These are phyloP conservation scores for Phylloporus arenicola DNA, from an alignment of 768 basidiomycete genomes.

Conservation along the genomic window DNA sequence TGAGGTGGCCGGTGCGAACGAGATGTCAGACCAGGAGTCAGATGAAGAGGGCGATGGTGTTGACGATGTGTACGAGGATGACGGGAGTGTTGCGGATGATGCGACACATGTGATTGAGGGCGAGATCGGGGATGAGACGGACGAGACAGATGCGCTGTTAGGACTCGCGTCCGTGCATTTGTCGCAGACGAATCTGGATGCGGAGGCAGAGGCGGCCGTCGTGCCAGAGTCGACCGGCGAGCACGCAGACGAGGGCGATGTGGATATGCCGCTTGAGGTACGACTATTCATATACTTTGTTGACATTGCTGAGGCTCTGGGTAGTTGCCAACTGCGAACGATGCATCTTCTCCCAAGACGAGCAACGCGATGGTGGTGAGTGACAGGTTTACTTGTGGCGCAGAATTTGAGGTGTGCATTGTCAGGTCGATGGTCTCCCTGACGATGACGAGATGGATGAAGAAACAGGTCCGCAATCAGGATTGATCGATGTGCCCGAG, in stretches of 20 bases:
- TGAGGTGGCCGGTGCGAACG: not conserved
- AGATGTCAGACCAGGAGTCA: not conserved
- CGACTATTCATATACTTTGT: not conserved
- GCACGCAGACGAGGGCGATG: not conserved
- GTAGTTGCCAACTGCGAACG: not conserved
- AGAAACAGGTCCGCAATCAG: not conserved
- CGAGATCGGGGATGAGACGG: not conserved
- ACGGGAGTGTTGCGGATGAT: not conserved
- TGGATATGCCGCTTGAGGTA: constrained; percentile 11
- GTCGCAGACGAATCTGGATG: not conserved
- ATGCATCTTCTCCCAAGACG: not conserved
- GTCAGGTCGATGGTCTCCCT: not conserved
- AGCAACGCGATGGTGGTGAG: constrained; percentile 5
- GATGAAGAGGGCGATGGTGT: not conserved
- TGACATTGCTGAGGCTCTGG: constrained; percentile 1
- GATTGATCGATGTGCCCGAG: not conserved
- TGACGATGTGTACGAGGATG: not conserved
- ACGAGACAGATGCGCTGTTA: constrained; percentile 19
- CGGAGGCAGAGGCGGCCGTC: not conserved
- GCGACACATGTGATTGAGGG: not conserved
- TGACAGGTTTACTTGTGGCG: not conserved
- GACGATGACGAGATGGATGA: not conserved
- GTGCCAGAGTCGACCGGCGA: not conserved
- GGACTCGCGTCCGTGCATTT: constrained; percentile 24
- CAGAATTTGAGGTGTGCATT: not conserved